Base-by-base conservation (phyloP, 805 yeast genomes). In the Saccharomycopsis guyanensis region DNA sequence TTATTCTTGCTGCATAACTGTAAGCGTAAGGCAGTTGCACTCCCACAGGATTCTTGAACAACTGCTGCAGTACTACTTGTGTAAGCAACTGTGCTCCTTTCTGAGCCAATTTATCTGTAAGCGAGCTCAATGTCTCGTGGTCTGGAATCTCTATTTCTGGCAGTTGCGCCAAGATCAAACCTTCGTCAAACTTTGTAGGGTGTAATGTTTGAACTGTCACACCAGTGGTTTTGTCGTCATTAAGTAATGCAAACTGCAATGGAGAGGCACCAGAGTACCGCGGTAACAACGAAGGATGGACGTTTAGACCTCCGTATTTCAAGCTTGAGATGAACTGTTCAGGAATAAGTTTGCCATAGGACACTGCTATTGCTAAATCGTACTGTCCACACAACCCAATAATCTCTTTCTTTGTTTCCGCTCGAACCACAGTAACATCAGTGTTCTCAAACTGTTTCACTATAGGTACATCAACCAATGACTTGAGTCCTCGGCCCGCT, bases 261-360 rank as follows among this genome's bases (percentile, higher is more conserved):
- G 98, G 98, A 1, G 96, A 82, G 0, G 97, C 80, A 0, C 98
- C 98, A 2, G 87, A 75, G 55, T 85, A 77, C 39, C 65, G 66
- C 0, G 98, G 98, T 6, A 93, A 69, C 4, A 88, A 60, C 0
- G 96, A 87, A 0, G 98, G 98, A 60, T 93, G 98, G 1, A 93
- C 87, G 58, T 93, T 93, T 23, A 93, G 59, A 0, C 97, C 94
- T 3, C 89, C 87, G 57, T 61, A 76, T 10, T 61, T 60, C 18
- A 80, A 64, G 0, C 60, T 42, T 0, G 57, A 42, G 1, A 93
- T 61, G 53, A 87, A 76, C 1, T 60, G 48, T 0, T 63, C 65
- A 0, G 97, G 97, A 3, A 93, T 87, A 38, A 91, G 66, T 42
- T 71, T 70, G 0, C 97, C 98, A 60, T 79, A 93, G 0, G 97